Base-by-base conservation (phyloP, 2,329 filamentous ascomycete genomes). In the Colletotrichum graminicola region DNA sequence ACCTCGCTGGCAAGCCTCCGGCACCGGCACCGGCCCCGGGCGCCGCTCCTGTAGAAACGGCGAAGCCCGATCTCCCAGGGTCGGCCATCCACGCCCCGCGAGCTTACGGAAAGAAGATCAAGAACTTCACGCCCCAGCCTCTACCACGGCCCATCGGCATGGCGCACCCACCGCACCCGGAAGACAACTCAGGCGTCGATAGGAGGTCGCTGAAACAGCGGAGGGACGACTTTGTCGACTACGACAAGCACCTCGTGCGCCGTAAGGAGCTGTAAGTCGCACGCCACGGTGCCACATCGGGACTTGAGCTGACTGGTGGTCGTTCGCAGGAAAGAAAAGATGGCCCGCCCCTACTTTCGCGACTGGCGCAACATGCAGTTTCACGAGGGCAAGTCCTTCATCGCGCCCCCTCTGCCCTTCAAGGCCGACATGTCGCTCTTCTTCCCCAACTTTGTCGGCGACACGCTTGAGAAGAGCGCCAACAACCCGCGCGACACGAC, bases 301-400 rank as follows among this genome's bases (percentile, higher is more conserved):
- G n/a, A n/a, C 4, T 11, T 2, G 21, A 16, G 4, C 55, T 57
- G 55, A 57, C 55, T n/a, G 55, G n/a, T 39, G 16, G n/a, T 21
- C 34, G 16, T 26, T 41, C 55, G 29, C 75, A 94, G 92, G 65
- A 93, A 93, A 55, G 87, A 89, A 75, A 90, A 94, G 80, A 91
- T 97, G 78, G 86, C 91, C 26, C 93, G 93, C 70, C 95, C 95
- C 2, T 99, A 99, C 82, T 99, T 97, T 84, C 93, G 94, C 80
- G 95, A 99, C 86, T 98, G 94, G 93, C 90, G 89, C 71, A 96
- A 97, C 82, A 89, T 98, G 81, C 86, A 87, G 63, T 88, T 91
- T 75, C 91, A 96, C 82, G 90, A 94, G 76, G 96, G 96, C 77
- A 99, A 99, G 82, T 94, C 94, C 32, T 99, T 98, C 83, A 85